These are phyloP conservation scores for Penicillium roqueforti DNA, from an alignment of 495 filamentous ascomycete species.

Conservation along the genomic window DNA sequence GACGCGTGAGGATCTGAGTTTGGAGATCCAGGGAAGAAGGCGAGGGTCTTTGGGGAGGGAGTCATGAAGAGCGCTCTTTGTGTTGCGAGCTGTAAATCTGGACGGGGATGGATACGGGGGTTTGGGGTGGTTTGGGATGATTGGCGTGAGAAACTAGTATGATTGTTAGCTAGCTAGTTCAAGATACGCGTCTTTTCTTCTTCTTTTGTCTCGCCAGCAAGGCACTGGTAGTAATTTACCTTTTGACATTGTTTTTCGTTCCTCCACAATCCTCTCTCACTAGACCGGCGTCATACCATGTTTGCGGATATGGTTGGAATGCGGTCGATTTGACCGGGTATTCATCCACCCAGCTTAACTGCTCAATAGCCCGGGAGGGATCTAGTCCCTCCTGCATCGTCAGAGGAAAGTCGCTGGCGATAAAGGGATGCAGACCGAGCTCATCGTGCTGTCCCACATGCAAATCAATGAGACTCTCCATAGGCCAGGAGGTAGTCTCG, in stretches of 20 bases:
- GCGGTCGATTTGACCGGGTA: not conserved
- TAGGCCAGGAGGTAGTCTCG: not conserved
- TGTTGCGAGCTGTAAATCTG: slow-evolving; percentile 24
- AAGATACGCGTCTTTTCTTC: not conserved
- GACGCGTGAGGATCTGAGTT: slow-evolving; percentile 25
- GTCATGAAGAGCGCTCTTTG: slow-evolving; percentile 39
- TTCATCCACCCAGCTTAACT: not conserved
- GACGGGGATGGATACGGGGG: slow-evolving; percentile 12
- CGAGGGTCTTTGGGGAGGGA: slow-evolving; percentile 5
- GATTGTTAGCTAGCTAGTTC: not conserved
- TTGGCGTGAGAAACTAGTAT: slow-evolving; percentile 1
- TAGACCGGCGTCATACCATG: slow-evolving; percentile 14
- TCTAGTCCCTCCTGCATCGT: not conserved
- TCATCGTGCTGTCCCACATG: not conserved
- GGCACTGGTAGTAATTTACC: not conserved
- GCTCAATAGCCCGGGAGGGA: not conserved
- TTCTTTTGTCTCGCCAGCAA: not conserved
- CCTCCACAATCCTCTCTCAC: slow-evolving; percentile 1
- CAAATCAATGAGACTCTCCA: not conserved
- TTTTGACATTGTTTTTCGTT: not conserved
- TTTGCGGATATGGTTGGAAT: slow-evolving; percentile 12
- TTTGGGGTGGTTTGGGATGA: not conserved
- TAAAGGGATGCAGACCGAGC: not conserved
- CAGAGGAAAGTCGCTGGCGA: slow-evolving; percentile 2
- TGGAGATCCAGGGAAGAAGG: slow-evolving; percentile 17